A percentile compares a stretch with the other conserved stretches of the same genome.
These are phyloP conservation scores for Agaricus blazei DNA, from an alignment of 768 basidiomycete genomes.

Conservation along the genomic window DNA sequence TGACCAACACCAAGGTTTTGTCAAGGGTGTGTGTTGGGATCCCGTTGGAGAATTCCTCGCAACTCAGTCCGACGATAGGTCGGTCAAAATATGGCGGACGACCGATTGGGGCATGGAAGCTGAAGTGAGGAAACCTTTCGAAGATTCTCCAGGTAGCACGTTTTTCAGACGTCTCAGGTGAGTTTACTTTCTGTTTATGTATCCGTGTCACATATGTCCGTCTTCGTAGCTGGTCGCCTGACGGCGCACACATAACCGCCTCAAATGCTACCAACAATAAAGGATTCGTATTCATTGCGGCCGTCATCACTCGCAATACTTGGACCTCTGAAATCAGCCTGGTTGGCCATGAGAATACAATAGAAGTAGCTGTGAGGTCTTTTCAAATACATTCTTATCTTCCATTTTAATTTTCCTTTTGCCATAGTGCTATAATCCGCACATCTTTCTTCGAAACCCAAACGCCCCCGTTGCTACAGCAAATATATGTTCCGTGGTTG, in stretches of 20 bases:
- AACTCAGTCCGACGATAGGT: conserved; percentile 95
- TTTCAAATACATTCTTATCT: neutral
- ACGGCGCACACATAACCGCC: conserved; percentile 97
- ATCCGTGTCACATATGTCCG: neutral
- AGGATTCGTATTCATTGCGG: conserved; percentile 96
- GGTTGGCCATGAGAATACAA: conserved; percentile 95
- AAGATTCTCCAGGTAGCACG: conserved; percentile 89
- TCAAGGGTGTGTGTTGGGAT: conserved; percentile 99
- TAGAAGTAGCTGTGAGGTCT: conserved; percentile 82
- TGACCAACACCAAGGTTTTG: conserved; percentile 90
- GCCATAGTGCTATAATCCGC: conserved; percentile 82
- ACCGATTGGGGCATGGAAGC: conserved; percentile 86
- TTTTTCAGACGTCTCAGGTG: conserved; percentile 91
- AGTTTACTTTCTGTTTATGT: conserved; percentile 3
- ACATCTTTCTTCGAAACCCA: conserved; percentile 83
- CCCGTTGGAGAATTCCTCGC: conserved; percentile 97
- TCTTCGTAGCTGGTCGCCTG: conserved; percentile 86
- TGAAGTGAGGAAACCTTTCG: conserved; percentile 86
- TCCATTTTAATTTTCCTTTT: neutral
- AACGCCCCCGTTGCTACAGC: conserved; percentile 61
- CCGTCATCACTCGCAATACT: conserved; percentile 83
- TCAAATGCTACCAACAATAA: conserved; percentile 96
- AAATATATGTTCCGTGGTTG: conserved; percentile 89
- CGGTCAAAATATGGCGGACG: conserved; percentile 96
- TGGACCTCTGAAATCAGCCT: conserved; percentile 93